Percentiles rank a stretch among this genome's conserved stretches.
Evolutionary conservation across 2,329 filamentous ascomycete species (phyloP).

Genomic region (Fonsecaea monophora): DNA sequence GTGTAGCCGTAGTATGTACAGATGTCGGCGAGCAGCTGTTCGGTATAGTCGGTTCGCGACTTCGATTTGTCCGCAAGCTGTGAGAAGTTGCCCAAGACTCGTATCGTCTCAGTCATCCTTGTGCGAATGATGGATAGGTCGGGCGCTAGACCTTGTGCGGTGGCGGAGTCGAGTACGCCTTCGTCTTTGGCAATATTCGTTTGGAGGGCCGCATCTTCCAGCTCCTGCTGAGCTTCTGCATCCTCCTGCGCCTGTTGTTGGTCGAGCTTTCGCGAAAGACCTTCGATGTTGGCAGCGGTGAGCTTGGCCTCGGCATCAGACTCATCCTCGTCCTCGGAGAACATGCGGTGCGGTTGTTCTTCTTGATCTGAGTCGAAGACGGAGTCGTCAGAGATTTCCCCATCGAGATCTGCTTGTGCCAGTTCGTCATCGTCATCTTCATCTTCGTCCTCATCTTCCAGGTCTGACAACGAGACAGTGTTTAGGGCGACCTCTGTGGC

Average conservation of each 20-base stretch:
- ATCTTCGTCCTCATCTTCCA: slow-evolving; percentile 29
- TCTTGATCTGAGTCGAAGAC: slow-evolving; percentile 75
- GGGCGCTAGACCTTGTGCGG: slow-evolving; percentile 74
- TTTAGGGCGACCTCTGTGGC: slow-evolving; percentile 58
- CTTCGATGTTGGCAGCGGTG: slow-evolving; percentile 94
- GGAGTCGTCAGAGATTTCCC: slow-evolving; percentile 61
- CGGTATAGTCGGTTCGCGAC: slow-evolving; percentile 85
- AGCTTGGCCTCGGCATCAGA: slow-evolving; percentile 88
- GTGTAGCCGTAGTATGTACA: slow-evolving; percentile 98
- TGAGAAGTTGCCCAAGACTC: slow-evolving; percentile 86
- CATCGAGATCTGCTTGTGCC: slow-evolving; percentile 43
- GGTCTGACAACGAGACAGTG: slow-evolving; percentile 42
- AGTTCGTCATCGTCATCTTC: slow-evolving; percentile 38
- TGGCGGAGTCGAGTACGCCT: slow-evolving; percentile 66
- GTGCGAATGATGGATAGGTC: slow-evolving; percentile 88
- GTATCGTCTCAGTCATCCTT: slow-evolving; percentile 90
- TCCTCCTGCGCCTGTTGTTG: slow-evolving; percentile 76
- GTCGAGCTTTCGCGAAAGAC: slow-evolving; percentile 85
- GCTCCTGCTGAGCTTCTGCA: slow-evolving; percentile 81
- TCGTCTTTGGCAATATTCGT: slow-evolving; percentile 89
- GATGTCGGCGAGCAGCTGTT: slow-evolving; percentile 86
- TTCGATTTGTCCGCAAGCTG: slow-evolving; percentile 79
- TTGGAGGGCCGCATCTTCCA: slow-evolving; percentile 84
- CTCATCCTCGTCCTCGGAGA: slow-evolving; percentile 92
- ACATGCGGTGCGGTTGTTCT: slow-evolving; percentile 71